Conservation (phyloP, 345 rosid species). For the Eutrema yunnanense region DNA sequence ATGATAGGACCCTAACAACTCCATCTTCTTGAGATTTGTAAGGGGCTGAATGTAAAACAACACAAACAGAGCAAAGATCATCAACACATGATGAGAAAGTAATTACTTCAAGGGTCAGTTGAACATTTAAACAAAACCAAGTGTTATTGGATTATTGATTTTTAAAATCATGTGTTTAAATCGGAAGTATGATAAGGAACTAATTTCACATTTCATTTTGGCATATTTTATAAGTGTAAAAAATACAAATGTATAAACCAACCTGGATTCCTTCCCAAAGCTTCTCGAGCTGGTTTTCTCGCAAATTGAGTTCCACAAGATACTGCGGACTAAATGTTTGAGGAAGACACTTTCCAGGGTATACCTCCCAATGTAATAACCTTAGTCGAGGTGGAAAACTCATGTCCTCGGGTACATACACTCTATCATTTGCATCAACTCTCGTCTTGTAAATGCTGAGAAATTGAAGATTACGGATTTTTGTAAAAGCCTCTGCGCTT, state of each 20-base stretch:
- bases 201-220: too few species aligned
- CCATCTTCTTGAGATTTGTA: not conserved
- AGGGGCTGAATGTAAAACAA: not conserved
- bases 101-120: too few species aligned
- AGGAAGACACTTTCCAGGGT: conserved; percentile 18
- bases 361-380: conserved; percentile 17
- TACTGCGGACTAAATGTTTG: not conserved
- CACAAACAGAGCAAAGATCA: not conserved
- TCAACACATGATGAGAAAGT: not conserved
- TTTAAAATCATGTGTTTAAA: too few species aligned
- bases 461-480: not conserved
- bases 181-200: too few species aligned
- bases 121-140: not conserved
- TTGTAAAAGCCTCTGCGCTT: not conserved
- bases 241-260: not conserved
- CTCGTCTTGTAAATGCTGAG: not conserved
- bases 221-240: too few species aligned
- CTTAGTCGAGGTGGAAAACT: not conserved
- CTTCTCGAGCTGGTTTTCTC: not conserved
- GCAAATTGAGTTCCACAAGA: conserved; percentile 8
- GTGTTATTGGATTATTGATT: too few species aligned
- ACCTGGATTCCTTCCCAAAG: not conserved
- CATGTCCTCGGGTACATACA: not conserved
- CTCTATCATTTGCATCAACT: not conserved
- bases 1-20: not conserved